Base-by-base conservation (phyloP, 306 rosid species). In the Chamaecrista fasciculata region DNA sequence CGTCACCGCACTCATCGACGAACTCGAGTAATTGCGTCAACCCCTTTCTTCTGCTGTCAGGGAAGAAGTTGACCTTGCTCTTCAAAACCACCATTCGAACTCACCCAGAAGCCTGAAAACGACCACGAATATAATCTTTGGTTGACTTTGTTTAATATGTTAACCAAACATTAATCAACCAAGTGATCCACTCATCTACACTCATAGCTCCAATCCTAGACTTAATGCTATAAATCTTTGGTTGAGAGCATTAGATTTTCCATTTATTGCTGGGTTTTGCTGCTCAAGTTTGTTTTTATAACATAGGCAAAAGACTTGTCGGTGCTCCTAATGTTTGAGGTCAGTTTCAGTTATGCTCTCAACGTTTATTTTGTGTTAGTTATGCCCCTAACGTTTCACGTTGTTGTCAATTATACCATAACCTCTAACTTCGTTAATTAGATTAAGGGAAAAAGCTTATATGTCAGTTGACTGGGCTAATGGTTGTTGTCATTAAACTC, bases 11-110 rank as follows among this genome's bases (percentile, higher is more conserved):
- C 84, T 70, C 33, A 87, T 95, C 77, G 99, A 95, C 26, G 99
- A 95, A 71, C 82, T 95, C 50, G 99, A 95, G 77, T 91, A 95
- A 85, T 92, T 95, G 16, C 96, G 95, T 1, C 92, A 82, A 28
- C 99, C 99, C 11, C 87, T 95, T 55, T 26, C 92, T 1, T 59
- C 65, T 0, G 97, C 99, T 28, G 60, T 91, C 48, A 19, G 86
- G 2, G 99, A 95, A 46, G 99, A 95, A 50, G 58, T 88, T 60
- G 29, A 39, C 58, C 85, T 78, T 10, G 81, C 97, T 2, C 59
- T 81, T n/a, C n/a, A n/a, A 19, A 76, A 40, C 19, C 78, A 58
- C 16, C 90, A 77, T 29, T 65, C 57, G 19, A 85, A 47, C 58
- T 61, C 26, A 18, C 11, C 73, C 44, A 31, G 18, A 36, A 67